A percentile compares a stretch with the other conserved stretches of the same genome.
These are phyloP conservation scores for Phytophthora podocarpi DNA, from an alignment of 352 stramenopile genomes.

Conservation along the genomic window DNA sequence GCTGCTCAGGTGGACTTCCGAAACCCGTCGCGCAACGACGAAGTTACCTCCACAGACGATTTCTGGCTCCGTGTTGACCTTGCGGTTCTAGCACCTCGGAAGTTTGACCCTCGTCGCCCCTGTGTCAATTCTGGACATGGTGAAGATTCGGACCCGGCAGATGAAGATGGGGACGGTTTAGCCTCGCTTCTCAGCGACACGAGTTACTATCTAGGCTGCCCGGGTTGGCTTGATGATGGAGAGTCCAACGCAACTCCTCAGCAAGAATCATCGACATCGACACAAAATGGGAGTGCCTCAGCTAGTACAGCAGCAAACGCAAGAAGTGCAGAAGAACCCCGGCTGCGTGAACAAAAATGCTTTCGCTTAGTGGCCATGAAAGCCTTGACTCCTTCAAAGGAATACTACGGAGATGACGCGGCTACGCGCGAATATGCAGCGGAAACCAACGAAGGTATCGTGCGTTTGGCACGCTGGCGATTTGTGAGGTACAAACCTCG, in stretches of 20 bases:
- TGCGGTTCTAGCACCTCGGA: constrained; percentile 14
- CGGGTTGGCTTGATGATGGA: constrained; percentile 47
- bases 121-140: not conserved
- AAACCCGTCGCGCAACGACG: constrained; percentile 48
- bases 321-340: not conserved
- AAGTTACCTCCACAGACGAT: constrained; percentile 47
- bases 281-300: not conserved
- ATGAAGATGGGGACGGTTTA: constrained; percentile 31
- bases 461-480: constrained; percentile 61
- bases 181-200: constrained; percentile 54
- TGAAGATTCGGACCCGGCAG: constrained; percentile 1
- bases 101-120: constrained; percentile 1
- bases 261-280: not conserved
- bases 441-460: constrained; percentile 62
- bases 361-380: constrained; percentile 70
- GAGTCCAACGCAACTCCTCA: not conserved
- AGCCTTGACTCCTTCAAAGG: constrained; percentile 44
- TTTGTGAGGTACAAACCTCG: constrained; percentile 32
- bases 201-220: constrained; percentile 61
- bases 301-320: not conserved
- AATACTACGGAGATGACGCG: constrained; percentile 64
- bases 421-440: constrained; percentile 64
- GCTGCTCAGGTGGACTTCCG: constrained; percentile 54
- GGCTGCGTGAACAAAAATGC: constrained; percentile 10
- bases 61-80: constrained; percentile 66